Conservation (phyloP, 345 rosid genomes). For the Gossypium stocksii region DNA sequence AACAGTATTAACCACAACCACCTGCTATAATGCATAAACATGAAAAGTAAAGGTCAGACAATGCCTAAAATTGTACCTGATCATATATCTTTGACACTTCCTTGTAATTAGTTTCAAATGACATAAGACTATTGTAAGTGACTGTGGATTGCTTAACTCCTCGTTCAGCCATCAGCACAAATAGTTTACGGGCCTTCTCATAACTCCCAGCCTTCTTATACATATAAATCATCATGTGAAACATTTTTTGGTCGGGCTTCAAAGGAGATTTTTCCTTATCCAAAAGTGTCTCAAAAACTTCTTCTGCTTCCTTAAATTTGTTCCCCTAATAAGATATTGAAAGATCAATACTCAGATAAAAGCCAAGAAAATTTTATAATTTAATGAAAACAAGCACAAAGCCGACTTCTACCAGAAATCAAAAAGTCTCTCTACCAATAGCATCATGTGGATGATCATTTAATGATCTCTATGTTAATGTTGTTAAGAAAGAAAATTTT, state of each 20-base stretch:
- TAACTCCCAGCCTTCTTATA: slow-evolving; percentile 81
- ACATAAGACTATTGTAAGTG: slow-evolving; percentile 89
- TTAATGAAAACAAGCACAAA: not conserved
- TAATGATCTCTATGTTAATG: not conserved
- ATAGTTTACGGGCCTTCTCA: slow-evolving; percentile 74
- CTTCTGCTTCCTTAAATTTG: slow-evolving; percentile 83
- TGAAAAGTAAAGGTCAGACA: not conserved
- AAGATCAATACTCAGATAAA: slow-evolving; percentile 4
- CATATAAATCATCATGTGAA: slow-evolving; percentile 94
- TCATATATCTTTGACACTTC: slow-evolving; percentile 96
- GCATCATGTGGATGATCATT: not conserved
- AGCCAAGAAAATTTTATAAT: not conserved
- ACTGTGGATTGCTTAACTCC: slow-evolving; percentile 72
- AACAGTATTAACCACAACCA: not conserved
- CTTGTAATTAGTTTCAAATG: slow-evolving; percentile 82
- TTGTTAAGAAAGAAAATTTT: not conserved
- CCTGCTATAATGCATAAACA: not conserved
- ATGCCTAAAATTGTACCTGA: slow-evolving; percentile 48
- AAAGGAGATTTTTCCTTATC: slow-evolving; percentile 58
- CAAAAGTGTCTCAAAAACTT: slow-evolving; percentile 72
- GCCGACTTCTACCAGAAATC: not conserved
- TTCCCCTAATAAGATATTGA: slow-evolving; percentile 43
- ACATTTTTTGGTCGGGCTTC: slow-evolving; percentile 91
- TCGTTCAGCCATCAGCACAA: slow-evolving; percentile 66
- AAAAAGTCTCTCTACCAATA: not conserved